Base-by-base conservation (phyloP, 208 protist genomes). In the Naegleria lovaniensis region DNA sequence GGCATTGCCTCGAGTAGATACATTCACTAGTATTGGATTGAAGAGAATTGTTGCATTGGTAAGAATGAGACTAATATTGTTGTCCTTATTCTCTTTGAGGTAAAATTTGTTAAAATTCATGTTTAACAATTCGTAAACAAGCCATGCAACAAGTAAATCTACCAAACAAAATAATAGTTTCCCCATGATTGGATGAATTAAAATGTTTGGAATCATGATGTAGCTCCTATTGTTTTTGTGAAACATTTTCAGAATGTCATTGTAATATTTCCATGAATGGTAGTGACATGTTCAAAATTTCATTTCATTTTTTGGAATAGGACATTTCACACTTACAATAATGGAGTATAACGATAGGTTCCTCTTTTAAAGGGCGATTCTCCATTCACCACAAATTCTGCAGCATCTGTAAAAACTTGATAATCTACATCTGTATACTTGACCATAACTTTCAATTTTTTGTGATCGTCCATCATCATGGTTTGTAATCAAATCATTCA, bases 381-480 rank as follows among this genome's bases (percentile, higher is more conserved):
- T 25, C 97, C 97, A 29, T 92, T 33, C n/a, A 94, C 91, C 29
- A 91, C 75, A 90, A 75, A 91, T 79, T 84, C n/a, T 13, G 97
- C 96, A 9, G 96, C 97, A 90, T 99, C 97, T 6, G 97, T 96
- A 90, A 98, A 96, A 83, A 99, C 98, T 93, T 94, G 94, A 92
- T 99, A 99, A 93, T 99, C 97, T 39, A 98, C 97, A 92, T 99
- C 97, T 11, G 97, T 98, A 92, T 98, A 99, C 94, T 98, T 97
- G 33, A 99, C 95, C 16, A 94, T 91, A 55, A 96, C 85, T 88
- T n/a, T n/a, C n/a, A n/a, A n/a, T n/a, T n/a, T n/a, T n/a, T n/a
- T n/a, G n/a, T n/a, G n/a, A n/a, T n/a, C n/a, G n/a, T n/a, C n/a
- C n/a, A n/a, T n/a, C n/a, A n/a, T n/a, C n/a, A n/a, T n/a, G n/a